Percentiles rank a stretch among this genome's conserved stretches.
phyloP scores from a whole-genome alignment of 2,329 filamentous ascomycete species.

The Xylariaceae sp. region DNA sequence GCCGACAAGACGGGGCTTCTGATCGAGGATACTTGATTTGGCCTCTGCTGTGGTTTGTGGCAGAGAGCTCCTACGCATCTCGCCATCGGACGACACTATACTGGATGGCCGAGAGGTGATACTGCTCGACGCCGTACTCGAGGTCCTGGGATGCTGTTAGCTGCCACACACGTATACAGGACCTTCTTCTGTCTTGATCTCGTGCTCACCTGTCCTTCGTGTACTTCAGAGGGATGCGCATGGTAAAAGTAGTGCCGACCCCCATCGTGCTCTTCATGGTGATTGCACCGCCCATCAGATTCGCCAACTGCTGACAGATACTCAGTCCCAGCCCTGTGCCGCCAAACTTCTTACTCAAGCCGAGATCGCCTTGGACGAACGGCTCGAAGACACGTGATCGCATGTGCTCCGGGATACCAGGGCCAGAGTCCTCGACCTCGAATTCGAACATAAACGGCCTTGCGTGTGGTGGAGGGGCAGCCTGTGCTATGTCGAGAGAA shows the following conservation, averaged over 20 bases:
- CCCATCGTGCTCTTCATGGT: conserved; percentile 65
- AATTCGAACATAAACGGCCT: conserved; percentile 76
- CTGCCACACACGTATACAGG: background rate
- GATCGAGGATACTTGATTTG: conserved; percentile 49
- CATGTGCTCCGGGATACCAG: conserved; percentile 73
- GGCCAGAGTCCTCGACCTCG: conserved; percentile 81
- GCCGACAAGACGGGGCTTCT: conserved; percentile 74
- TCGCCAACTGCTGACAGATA: conserved; percentile 82
- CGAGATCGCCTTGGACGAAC: conserved; percentile 88
- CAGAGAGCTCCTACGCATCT: conserved; percentile 31
- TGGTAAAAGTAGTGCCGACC: conserved; percentile 72
- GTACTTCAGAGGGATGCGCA: conserved; percentile 76
- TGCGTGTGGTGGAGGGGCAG: conserved; percentile 55
- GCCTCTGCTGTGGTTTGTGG: conserved; percentile 27
- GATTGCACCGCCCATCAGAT: conserved; percentile 76
- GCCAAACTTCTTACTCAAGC: conserved; percentile 82
- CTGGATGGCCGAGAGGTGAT: conserved; percentile 45
- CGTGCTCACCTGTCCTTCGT: conserved; percentile 53
- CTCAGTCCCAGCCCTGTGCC: conserved; percentile 83
- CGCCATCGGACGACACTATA: conserved; percentile 38
- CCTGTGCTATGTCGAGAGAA: conserved; percentile 51
- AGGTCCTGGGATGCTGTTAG: conserved; percentile 33
- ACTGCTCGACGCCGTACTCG: conserved; percentile 51
- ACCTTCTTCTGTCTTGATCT: background rate
- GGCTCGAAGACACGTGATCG: conserved; percentile 86